Evolutionary conservation across 495 filamentous ascomycete species (phyloP).

Genomic region (Penicillium paxilli): DNA sequence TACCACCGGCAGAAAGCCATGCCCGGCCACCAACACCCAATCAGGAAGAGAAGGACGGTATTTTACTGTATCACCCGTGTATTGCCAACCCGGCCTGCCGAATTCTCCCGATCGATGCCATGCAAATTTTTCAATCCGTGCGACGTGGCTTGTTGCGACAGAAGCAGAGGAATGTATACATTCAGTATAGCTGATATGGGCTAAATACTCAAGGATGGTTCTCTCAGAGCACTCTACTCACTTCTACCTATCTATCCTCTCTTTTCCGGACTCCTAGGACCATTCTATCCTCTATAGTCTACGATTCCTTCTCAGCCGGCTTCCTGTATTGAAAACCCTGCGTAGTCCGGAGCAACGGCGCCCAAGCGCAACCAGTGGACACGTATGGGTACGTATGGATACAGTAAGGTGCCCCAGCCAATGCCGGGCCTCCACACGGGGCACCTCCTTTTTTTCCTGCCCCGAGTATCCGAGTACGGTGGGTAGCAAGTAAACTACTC

Average conservation of each 20-base stretch:
- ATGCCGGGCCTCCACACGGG: slow-evolving; percentile 24
- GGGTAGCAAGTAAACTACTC: no score
- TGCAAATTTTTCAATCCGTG: slow-evolving; percentile 2
- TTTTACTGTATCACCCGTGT: slow-evolving; percentile 15
- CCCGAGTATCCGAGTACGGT: slow-evolving; percentile 27
- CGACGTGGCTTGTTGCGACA: neutral
- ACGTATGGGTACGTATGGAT: slow-evolving; percentile 27
- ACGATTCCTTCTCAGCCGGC: neutral
- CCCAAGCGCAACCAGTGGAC: slow-evolving; percentile 24
- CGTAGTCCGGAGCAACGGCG: slow-evolving; percentile 27
- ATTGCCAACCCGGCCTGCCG: slow-evolving; percentile 28
- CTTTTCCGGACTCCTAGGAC: no score
- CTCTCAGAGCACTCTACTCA: neutral
- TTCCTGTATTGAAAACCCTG: slow-evolving; percentile 1
- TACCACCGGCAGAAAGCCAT: slow-evolving; percentile 46
- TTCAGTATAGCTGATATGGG: neutral
- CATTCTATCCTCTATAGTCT: no score
- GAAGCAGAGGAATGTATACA: neutral
- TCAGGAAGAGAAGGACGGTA: slow-evolving; percentile 18
- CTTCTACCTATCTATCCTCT: no score
- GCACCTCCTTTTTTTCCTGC: slow-evolving; percentile 27
- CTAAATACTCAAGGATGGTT: neutral
- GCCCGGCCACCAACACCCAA: slow-evolving; percentile 35
- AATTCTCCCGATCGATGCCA: slow-evolving; percentile 44
- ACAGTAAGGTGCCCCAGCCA: slow-evolving; percentile 23